Base-by-base conservation (phyloP, 2,329 filamentous ascomycete genomes). In the Pseudocercospora fijiensis region DNA sequence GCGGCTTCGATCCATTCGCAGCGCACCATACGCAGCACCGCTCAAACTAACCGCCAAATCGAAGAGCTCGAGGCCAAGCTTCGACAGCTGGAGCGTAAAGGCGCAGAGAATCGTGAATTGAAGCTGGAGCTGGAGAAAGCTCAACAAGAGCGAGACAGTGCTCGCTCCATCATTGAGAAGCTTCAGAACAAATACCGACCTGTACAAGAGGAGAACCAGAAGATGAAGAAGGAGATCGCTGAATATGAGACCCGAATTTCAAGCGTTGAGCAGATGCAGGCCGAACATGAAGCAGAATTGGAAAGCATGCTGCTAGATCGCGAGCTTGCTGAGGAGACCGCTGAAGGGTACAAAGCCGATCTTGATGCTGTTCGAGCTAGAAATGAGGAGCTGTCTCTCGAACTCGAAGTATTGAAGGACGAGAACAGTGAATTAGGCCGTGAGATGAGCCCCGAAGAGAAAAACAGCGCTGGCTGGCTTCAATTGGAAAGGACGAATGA, bases 241-340 rank as follows among this genome's bases (percentile, higher is more conserved):
- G 90, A 96, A 70, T 85, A 88, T 0, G 88, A 95, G 73, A 78
- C 83, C 20, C 86, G 85, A 55, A 82, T 92, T 20, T 87, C 90
- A 62, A 82, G 86, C 22, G 81, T 95, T 2, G 90, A 94, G 70
- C 83, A 84, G 28, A 82, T 90, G 60, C 89, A 95, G 74, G 90
- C 90, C 7, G 92, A 97, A 69, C 88, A 96, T 76, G 95, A 98
- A 28, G 85, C 88, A 3, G 86, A 90, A 6, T 80, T 97, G 73
- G 95, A 99, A 78, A 86, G 95, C 77, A 92, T 92, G 6, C 89
- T 91, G 0, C 81, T 99, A 26, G 95, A 99, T 75, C 87, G 91
- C 51, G 94, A 99, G 77, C 96, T 98, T 90, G 95, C 95, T 0
- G 93, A 99, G 76, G 94, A 97, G 77, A 92, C 88, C 49, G 89